Evolutionary conservation across 805 yeast genomes (phyloP).

Genomic region (Candida silvatica): DNA sequence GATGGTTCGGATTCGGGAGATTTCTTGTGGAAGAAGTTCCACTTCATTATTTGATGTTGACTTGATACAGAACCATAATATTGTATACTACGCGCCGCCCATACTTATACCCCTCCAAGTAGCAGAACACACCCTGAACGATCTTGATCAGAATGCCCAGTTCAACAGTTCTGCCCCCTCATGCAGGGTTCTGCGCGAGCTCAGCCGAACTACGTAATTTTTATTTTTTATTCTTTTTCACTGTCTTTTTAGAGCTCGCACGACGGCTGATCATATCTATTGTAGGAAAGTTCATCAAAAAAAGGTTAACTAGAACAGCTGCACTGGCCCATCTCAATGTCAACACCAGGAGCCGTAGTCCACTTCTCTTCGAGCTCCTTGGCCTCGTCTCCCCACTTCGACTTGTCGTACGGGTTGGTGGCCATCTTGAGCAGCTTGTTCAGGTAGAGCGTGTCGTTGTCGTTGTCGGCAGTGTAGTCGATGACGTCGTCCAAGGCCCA

Average conservation of each 20-base stretch:
- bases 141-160: not conserved
- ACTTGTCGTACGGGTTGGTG: slow-evolving; percentile 59
- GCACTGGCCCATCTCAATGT: slow-evolving; percentile 59
- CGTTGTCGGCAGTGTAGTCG: slow-evolving; percentile 41
- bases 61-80: too few relatives aligned
- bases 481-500: slow-evolving; percentile 86
- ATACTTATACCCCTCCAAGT: too few relatives aligned
- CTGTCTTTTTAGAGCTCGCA: too few relatives aligned
- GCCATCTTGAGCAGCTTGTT: slow-evolving; percentile 64
- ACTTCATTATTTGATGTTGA: too few relatives aligned
- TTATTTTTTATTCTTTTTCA: too few relatives aligned
- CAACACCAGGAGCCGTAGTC: slow-evolving; percentile 41
- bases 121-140: not conserved
- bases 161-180: not conserved
- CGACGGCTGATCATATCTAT: too few relatives aligned
- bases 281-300: not conserved
- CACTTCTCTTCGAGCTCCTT: slow-evolving; percentile 52
- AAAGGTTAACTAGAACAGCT: slow-evolving; percentile 47
- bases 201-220: not conserved
- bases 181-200: not conserved
- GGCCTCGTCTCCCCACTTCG: slow-evolving; percentile 58
- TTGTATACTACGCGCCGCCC: too few relatives aligned
- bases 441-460: slow-evolving; percentile 42
- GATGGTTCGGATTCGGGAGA: too few relatives aligned
- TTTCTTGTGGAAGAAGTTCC: too few relatives aligned